Conservation (phyloP, 805 yeast species). For the Schwanniomyces yamadae region DNA sequence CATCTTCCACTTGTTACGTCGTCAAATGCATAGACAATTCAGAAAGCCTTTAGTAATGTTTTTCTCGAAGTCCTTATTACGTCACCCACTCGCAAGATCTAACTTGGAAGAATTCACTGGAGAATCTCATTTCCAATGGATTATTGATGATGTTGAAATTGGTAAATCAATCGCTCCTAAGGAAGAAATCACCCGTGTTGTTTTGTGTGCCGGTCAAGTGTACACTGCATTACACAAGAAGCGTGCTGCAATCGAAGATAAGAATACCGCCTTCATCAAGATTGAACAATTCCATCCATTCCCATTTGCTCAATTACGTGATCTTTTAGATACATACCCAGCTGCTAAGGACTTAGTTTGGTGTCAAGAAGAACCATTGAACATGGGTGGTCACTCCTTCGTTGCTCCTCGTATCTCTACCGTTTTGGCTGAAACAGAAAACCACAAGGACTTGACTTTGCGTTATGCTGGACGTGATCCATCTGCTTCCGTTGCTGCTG, state of each 20-base stretch:
- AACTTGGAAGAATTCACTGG: slow-evolving; percentile 79
- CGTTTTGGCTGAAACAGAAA: slow-evolving; percentile 70
- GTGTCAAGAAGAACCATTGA: slow-evolving; percentile 99
- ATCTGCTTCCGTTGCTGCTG: slow-evolving; percentile 97
- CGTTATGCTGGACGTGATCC: slow-evolving; percentile 98
- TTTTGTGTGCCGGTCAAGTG: slow-evolving; percentile 90
- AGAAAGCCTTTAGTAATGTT: slow-evolving; percentile 84
- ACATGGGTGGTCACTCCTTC: slow-evolving; percentile 87
- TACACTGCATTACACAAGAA: slow-evolving; percentile 88
- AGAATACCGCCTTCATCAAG: slow-evolving; percentile 82
- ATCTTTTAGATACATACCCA: slow-evolving; percentile 76
- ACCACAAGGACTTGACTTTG: slow-evolving; percentile 54
- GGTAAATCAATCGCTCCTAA: slow-evolving; percentile 74
- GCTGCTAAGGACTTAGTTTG: slow-evolving; percentile 84
- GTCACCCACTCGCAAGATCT: slow-evolving; percentile 98
- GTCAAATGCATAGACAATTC: slow-evolving; percentile 99
- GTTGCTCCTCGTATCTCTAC: slow-evolving; percentile 83
- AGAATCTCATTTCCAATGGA: slow-evolving; percentile 92
- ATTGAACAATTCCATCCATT: slow-evolving; percentile 97
- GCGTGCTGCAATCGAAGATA: slow-evolving; percentile 74
- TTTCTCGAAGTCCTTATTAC: slow-evolving; percentile 90
- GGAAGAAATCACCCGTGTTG: slow-evolving; percentile 84
- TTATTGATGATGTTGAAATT: slow-evolving; percentile 87
- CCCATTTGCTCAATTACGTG: slow-evolving; percentile 95
- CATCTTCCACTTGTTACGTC: slow-evolving; percentile 92